phyloP scores from a whole-genome alignment of 2,329 filamentous ascomycete genomes.

The Aspergillus neoniger region DNA sequence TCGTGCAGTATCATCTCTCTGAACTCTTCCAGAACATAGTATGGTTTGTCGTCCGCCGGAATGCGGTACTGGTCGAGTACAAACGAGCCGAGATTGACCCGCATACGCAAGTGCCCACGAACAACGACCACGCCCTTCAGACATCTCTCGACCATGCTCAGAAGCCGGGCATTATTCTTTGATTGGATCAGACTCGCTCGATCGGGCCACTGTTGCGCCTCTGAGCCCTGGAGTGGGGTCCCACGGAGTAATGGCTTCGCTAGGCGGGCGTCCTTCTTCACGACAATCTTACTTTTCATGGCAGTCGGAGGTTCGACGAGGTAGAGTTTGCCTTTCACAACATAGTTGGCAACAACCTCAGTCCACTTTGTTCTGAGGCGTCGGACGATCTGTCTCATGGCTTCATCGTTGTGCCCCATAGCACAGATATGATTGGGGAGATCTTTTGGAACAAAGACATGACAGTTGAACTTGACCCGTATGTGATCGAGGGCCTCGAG shows the following conservation, averaged over 20 bases:
- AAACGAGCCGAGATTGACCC: slow-evolving; percentile 46
- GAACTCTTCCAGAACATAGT: slow-evolving; percentile 43
- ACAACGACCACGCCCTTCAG: slow-evolving; percentile 36
- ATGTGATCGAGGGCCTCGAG: slow-evolving; percentile 50
- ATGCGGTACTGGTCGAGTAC: slow-evolving; percentile 39
- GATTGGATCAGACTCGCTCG: slow-evolving; percentile 25
- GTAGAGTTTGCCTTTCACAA: slow-evolving; percentile 36
- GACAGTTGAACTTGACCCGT: slow-evolving; percentile 42
- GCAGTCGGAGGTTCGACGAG: slow-evolving; percentile 33
- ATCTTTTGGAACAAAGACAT: slow-evolving; percentile 42
- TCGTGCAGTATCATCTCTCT: slow-evolving; percentile 42
- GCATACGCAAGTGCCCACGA: slow-evolving; percentile 43
- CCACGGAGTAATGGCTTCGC: slow-evolving; percentile 27
- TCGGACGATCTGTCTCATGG: slow-evolving; percentile 40
- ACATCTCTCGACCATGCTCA: slow-evolving; percentile 32
- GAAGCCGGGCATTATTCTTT: slow-evolving; percentile 35
- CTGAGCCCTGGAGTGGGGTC: slow-evolving; percentile 15
- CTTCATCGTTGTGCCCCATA: slow-evolving; percentile 34
- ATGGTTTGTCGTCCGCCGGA: slow-evolving; percentile 26
- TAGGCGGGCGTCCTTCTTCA: slow-evolving; percentile 24
- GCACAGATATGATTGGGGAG: slow-evolving; percentile 35
- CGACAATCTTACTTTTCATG: slow-evolving; percentile 27
- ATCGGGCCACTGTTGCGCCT: slow-evolving; percentile 26
- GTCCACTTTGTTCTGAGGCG: slow-evolving; percentile 32
- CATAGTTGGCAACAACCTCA: slow-evolving; percentile 29